These are phyloP conservation scores for Xerophyta viscosa DNA, from an alignment of 106 monocot species.

Conservation along the genomic window DNA sequence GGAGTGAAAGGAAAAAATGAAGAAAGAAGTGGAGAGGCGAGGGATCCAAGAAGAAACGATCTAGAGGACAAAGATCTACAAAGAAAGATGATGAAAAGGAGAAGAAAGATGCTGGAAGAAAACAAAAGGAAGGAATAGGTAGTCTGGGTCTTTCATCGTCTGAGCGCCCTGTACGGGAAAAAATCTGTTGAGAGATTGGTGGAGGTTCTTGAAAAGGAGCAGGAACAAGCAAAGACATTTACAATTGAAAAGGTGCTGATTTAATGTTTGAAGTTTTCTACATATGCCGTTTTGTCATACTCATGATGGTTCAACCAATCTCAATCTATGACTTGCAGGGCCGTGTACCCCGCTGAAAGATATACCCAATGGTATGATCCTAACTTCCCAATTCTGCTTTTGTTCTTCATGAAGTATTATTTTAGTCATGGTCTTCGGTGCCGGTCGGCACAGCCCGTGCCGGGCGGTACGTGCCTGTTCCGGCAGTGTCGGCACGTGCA, in stretches of 20 bases:
- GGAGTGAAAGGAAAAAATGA: neutral
- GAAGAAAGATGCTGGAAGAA: neutral
- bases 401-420: too few species aligned
- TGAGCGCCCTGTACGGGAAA: slow-evolving; percentile 6
- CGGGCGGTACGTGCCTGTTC: too few species aligned
- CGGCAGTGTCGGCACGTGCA: too few species aligned
- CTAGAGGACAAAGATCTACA: neutral
- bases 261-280: neutral
- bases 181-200: slow-evolving; percentile 5
- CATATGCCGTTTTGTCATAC: neutral
- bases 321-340: slow-evolving; percentile 5
- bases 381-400: too few species aligned
- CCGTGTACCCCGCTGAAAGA: slow-evolving; percentile 15
- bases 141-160: neutral
- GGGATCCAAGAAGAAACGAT: neutral
- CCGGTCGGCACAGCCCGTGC: too few species aligned
- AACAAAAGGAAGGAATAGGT: neutral
- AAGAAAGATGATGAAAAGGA: slow-evolving; percentile 1
- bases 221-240: slow-evolving; percentile 1
- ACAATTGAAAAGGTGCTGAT: slow-evolving; percentile 15
- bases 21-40: too few species aligned
- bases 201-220: slow-evolving; percentile 3
- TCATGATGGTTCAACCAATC: neutral
- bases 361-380: slow-evolving; percentile 22
- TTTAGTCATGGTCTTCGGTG: too few species aligned